Percentiles rank a stretch among this genome's conserved stretches.
phyloP scores from a whole-genome alignment of 2,329 filamentous ascomycete genomes.

The Arthroderma uncinatum region DNA sequence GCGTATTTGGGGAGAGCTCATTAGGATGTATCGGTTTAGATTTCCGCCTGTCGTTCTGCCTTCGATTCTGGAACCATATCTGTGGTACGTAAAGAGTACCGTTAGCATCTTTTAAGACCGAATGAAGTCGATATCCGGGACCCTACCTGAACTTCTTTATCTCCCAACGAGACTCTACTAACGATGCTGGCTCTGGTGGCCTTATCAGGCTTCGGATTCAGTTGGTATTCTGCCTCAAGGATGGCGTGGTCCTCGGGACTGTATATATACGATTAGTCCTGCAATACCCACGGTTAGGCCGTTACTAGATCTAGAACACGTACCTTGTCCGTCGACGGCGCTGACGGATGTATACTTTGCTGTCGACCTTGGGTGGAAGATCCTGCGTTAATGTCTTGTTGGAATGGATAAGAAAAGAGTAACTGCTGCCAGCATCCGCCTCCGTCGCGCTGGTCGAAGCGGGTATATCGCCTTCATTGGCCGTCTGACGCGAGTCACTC shows the following conservation, averaged over 20 bases:
- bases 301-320: not conserved
- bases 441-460: not conserved
- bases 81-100: constrained; percentile 27
- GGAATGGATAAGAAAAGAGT: constrained; percentile 51
- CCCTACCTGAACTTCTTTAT: constrained; percentile 92
- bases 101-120: not conserved
- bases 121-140: not conserved
- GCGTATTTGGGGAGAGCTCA: not conserved
- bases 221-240: constrained; percentile 72
- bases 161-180: constrained; percentile 71
- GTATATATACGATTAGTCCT: constrained; percentile 15
- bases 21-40: constrained; percentile 50
- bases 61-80: constrained; percentile 97
- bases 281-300: not conserved
- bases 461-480: not conserved
- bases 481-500: not conserved
- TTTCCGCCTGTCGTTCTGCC: constrained; percentile 85
- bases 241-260: constrained; percentile 83
- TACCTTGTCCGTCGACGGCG: constrained; percentile 53
- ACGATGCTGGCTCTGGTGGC: constrained; percentile 74
- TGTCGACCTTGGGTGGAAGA: constrained; percentile 47
- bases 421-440: constrained; percentile 20
- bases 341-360: constrained; percentile 49
- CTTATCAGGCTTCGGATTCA: constrained; percentile 86
- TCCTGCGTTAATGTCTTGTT: constrained; percentile 46